Base-by-base conservation (phyloP, 345 rosid genomes). In the Luvunga scandens region DNA sequence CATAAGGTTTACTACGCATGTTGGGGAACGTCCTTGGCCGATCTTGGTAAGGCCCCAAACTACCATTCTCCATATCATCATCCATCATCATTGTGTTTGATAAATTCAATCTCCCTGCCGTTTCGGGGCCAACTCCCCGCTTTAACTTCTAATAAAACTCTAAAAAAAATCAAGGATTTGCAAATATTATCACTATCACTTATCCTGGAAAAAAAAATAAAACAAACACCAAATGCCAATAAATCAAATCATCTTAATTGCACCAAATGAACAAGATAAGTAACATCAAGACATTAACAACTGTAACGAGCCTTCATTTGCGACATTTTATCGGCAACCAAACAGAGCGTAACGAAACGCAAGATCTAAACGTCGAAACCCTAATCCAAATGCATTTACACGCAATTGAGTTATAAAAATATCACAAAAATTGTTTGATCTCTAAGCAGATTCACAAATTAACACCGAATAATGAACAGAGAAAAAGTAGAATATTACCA, bases 11-110 rank as follows among this genome's bases (percentile, higher is more conserved):
- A 72, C 80, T 87, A 34, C 97, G 93, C 99, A 94, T 92, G 83
- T 71, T 89, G 69, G 99, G 99, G 80, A 96, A 96, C 16, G 88
- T 87, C 91, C 98, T 92, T 1, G 90, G 91, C 88, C 93, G 88
- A 66, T 92, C 98, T 76, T 55, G 89, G 87, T 83, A 94, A 75
- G 95, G 82, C 83, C 89, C 88, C 91, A 93, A 72, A 82, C 79
- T 80, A 65, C 93, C 95, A 83, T 83, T 88, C 92, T 96, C 98
- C 72, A 94, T 66, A 77, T 94, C 98, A 82, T 91, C 97, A 85
- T 87, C 97, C 80, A 94, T 90, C 94, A 89, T 88, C 94, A 96
- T 90, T 81, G 86, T 83, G 59, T 75, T 82, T 34, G 85, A 88
- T 79, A 90, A 93, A 84, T 81, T 90, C 34, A 66, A 89, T 79